phyloP scores from a whole-genome alignment of 208 protist species.

The Tritrichomonas foetus region DNA sequence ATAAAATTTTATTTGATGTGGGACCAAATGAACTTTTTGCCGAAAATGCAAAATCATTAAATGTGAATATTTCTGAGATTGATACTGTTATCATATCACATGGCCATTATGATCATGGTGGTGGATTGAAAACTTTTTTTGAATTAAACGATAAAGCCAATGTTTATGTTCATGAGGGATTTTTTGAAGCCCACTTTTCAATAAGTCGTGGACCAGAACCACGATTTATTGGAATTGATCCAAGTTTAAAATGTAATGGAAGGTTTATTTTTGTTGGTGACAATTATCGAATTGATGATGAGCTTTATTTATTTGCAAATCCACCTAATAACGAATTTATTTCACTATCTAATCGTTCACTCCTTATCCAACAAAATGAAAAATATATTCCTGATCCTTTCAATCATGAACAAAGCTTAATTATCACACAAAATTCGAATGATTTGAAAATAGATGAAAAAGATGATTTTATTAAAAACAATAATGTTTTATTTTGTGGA shows the following conservation, averaged over 20 bases:
- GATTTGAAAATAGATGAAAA: no score
- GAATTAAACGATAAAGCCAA: not conserved
- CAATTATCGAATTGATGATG: not conserved
- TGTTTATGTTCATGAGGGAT: not conserved
- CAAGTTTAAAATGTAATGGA: not conserved
- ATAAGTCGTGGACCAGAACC: not conserved
- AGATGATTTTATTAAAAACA: no score
- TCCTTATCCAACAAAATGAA: not conserved
- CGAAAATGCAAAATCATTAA: not conserved
- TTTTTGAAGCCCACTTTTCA: not conserved
- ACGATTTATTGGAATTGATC: not conserved
- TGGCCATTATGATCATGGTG: slow-evolving; percentile 40
- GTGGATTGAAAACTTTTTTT: not conserved
- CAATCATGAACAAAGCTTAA: slow-evolving; percentile 1
- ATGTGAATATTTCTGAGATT: not conserved
- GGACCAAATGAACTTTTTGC: not conserved
- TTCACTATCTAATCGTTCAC: not conserved
- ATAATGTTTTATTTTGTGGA: not conserved
- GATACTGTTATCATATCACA: not conserved
- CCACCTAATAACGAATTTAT: not conserved
- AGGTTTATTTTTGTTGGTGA: not conserved
- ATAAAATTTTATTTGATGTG: slow-evolving; percentile 22
- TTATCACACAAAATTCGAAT: not conserved
- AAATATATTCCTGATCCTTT: not conserved
- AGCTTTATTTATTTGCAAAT: not conserved